Base-by-base conservation (phyloP, 495 filamentous ascomycete genomes). In the Talaromyces thailandensis region DNA sequence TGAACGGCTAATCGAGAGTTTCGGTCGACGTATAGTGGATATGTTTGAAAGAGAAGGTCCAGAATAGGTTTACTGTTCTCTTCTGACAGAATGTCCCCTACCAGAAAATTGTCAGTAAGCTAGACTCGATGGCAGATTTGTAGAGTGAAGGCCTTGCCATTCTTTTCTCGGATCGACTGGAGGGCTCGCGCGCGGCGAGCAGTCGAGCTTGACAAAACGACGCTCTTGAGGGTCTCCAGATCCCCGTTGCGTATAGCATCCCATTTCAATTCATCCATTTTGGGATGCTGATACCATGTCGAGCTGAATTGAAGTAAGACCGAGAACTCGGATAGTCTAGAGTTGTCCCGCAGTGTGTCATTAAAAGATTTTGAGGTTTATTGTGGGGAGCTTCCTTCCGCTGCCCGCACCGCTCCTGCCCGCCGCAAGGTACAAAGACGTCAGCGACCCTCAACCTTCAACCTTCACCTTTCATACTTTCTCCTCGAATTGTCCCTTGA, bases 1-100 rank as follows among this genome's bases (percentile, higher is more conserved):
- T 93, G 86, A 21, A 89, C 90, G 18, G 90, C 93, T 66, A 82
- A 82, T 48, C 94, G 86, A 12, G 95, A 98, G 43, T 81, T 73
- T 60, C 92, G 87, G 71, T 98, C 94, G 73, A 83, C 72, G 76
- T 97, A 98, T 70, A 89, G 86, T 60, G 91, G 82, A 71, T 96
- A 91, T 37, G 91, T 96, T 69, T 84, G 81, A 75, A 96, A 90
- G 37, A 98, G 79, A 24, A 92, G 73, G 12, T 81, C 81, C 65
- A 96, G 77, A 56, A 93, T 61, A 63, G 71, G 64, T 55, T 73
- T 67, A 43, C 67, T 67, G 45, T 66, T 62, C 63, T 76, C 69
- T 9, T 72, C 68, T 14, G 78, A 67, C 68, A 77, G 12, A 32
- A 65, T 31, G 11, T 35, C 23, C n/a, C 55, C 62, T 63, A 58